Evolutionary conservation across 192 early-diverging fungal genomes (phyloP).

Genomic region (Lunasporangiospora selenospora): DNA sequence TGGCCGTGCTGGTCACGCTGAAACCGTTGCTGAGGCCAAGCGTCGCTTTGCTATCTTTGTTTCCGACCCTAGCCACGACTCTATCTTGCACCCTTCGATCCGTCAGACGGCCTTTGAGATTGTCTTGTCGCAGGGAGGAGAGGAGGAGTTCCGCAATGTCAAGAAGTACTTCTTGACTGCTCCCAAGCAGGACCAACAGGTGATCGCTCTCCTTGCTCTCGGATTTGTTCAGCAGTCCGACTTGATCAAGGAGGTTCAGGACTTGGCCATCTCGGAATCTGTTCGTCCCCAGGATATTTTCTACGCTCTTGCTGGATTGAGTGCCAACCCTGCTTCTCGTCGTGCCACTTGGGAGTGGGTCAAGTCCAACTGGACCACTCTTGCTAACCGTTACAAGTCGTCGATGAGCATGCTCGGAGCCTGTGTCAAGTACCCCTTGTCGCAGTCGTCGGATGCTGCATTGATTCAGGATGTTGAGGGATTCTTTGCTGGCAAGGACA

Average conservation of each 20-base stretch:
- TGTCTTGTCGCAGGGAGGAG: slow-evolving; percentile 68
- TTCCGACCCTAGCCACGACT: slow-evolving; percentile 63
- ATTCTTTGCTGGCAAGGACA: slow-evolving; percentile 73
- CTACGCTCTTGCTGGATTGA: slow-evolving; percentile 53
- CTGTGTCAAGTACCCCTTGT: slow-evolving; percentile 45
- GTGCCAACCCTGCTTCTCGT: slow-evolving; percentile 60
- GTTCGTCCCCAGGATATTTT: slow-evolving; percentile 79
- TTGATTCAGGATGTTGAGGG: slow-evolving; percentile 67
- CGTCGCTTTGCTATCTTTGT: slow-evolving; percentile 71
- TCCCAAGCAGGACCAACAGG: slow-evolving; percentile 69
- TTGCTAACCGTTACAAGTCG: slow-evolving; percentile 50
- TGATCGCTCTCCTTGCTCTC: slow-evolving; percentile 68
- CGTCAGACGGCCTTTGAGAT: slow-evolving; percentile 75
- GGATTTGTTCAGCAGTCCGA: slow-evolving; percentile 63
- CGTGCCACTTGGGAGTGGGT: slow-evolving; percentile 72
- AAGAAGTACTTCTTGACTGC: slow-evolving; percentile 64
- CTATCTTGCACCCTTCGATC: slow-evolving; percentile 79
- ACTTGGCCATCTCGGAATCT: slow-evolving; percentile 65
- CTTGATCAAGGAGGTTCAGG: slow-evolving; percentile 66
- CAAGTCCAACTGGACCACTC: slow-evolving; percentile 59
- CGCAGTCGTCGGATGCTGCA: slow-evolving; percentile 45
- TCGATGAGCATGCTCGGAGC: slow-evolving; percentile 54
- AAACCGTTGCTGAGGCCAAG: slow-evolving; percentile 70
- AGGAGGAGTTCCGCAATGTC: slow-evolving; percentile 68
- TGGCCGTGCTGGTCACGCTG: slow-evolving; percentile 72